A percentile compares a stretch with the other conserved stretches of the same genome.
phyloP scores from a whole-genome alignment of 371 early-diverging fungal species.

The Catenaria anguillulae region DNA sequence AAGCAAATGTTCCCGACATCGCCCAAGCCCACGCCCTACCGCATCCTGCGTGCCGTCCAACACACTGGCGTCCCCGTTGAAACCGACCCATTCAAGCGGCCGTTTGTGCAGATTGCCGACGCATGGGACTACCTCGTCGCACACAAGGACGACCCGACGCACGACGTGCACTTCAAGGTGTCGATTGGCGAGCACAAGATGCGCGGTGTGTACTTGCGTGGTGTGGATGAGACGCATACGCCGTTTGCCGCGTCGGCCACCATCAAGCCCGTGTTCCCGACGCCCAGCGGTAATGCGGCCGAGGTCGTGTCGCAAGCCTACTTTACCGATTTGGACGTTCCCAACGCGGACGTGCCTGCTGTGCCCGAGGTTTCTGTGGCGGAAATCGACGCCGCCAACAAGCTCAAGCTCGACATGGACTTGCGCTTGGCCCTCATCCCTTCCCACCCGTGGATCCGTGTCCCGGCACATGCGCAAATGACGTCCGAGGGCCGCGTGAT shows the following conservation, averaged over 20 bases:
- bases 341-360: neutral
- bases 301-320: conserved; percentile 36
- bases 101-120: conserved; percentile 72
- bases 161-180: conserved; percentile 53
- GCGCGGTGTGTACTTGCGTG: conserved; percentile 72
- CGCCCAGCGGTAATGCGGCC: conserved; percentile 24
- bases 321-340: neutral
- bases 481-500: conserved; percentile 38
- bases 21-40: conserved; percentile 23
- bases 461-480: conserved; percentile 35
- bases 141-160: conserved; percentile 35
- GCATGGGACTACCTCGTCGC: conserved; percentile 65
- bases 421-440: conserved; percentile 56
- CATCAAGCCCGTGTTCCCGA: conserved; percentile 62
- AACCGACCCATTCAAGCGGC: conserved; percentile 54
- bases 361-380: neutral
- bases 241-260: conserved; percentile 38
- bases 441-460: conserved; percentile 58
- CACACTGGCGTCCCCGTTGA: conserved; percentile 56
- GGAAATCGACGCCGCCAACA: conserved; percentile 8
- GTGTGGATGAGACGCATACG: conserved; percentile 50
- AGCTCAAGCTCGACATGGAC: conserved; percentile 53
- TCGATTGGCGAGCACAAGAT: conserved; percentile 16
- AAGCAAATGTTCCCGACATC: conserved; percentile 38
- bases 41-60: conserved; percentile 60